Conservation (phyloP, 805 yeast species). For the Starmera caribaea region DNA sequence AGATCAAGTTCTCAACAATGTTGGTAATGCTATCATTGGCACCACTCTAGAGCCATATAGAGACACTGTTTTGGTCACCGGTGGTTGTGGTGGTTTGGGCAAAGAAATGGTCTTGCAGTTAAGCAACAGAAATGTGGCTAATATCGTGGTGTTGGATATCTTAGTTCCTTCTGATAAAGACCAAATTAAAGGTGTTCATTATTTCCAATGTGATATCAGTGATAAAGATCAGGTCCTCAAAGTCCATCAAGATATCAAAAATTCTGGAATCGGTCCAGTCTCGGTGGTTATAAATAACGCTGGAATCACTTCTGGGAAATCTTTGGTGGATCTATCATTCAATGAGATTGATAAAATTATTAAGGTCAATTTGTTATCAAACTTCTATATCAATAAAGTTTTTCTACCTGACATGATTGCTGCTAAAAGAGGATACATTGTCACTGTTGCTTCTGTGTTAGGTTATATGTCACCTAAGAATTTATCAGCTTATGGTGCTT, state of each 20-base stretch:
- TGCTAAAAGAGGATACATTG: slow-evolving; percentile 58
- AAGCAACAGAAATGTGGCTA: slow-evolving; percentile 27
- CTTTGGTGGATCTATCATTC: slow-evolving; percentile 41
- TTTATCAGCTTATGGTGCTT: slow-evolving; percentile 75
- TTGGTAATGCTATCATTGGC: slow-evolving; percentile 36
- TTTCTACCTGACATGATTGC: slow-evolving; percentile 67
- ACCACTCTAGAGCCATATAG: slow-evolving; percentile 38
- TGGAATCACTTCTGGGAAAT: slow-evolving; percentile 55
- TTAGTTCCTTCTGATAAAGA: slow-evolving; percentile 20
- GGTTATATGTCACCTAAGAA: slow-evolving; percentile 83
- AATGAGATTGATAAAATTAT: slow-evolving; percentile 55
- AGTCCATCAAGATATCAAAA: slow-evolving; percentile 29
- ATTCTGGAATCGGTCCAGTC: slow-evolving; percentile 42
- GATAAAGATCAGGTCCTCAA: slow-evolving; percentile 32
- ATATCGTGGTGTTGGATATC: slow-evolving; percentile 62
- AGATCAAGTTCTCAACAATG: slow-evolving; percentile 3
- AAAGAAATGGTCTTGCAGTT: slow-evolving; percentile 44
- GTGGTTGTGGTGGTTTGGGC: slow-evolving; percentile 80
- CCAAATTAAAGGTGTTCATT: slow-evolving; percentile 32
- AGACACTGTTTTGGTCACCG: slow-evolving; percentile 71
- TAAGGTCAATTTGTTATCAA: slow-evolving; percentile 60
- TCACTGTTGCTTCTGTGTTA: slow-evolving; percentile 75
- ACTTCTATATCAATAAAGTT: slow-evolving; percentile 57
- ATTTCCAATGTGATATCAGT: slow-evolving; percentile 65
- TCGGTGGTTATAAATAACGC: slow-evolving; percentile 80